A percentile compares a stretch with the other conserved stretches of the same genome.
These are phyloP conservation scores for Starmerella roubikii DNA, from an alignment of 805 yeast genomes.

Conservation along the genomic window DNA sequence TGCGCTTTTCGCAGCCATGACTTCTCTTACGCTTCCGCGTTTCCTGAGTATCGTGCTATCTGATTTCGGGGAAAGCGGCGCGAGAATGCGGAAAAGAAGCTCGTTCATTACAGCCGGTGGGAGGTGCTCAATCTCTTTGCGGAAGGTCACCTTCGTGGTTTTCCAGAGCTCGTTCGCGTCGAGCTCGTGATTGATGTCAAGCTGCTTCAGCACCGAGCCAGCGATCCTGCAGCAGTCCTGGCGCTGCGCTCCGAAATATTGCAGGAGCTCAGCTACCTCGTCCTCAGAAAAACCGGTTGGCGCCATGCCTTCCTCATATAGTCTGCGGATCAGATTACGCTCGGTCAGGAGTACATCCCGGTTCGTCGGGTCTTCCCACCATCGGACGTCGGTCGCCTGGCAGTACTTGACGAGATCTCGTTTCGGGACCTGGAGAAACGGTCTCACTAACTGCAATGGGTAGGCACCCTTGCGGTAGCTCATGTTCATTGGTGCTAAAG, in stretches of 20 bases:
- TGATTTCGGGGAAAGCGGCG: conserved; percentile 13
- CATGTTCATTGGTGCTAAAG: conserved; percentile 13
- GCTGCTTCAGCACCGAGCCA: background rate
- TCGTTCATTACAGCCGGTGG: conserved; percentile 8
- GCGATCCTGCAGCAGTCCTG: conserved; percentile 1
- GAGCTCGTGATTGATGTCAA: background rate
- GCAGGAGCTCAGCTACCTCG: conserved; percentile 1
- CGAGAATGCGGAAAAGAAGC: conserved; percentile 10
- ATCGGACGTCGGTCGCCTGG: conserved; percentile 27
- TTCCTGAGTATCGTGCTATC: conserved; percentile 6
- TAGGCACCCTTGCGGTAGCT: conserved; percentile 6
- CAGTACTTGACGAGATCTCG: conserved; percentile 36
- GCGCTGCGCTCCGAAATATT: conserved; percentile 5
- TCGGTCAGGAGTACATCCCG: conserved; percentile 38
- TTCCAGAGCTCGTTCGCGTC: background rate
- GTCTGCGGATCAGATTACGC: conserved; percentile 41
- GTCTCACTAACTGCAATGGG: conserved; percentile 32
- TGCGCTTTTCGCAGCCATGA: no score
- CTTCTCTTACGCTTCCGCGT: background rate
- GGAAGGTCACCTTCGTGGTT: conserved; percentile 1
- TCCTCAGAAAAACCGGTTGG: conserved; percentile 17
- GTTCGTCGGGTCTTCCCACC: conserved; percentile 68
- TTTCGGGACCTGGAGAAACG: conserved; percentile 39
- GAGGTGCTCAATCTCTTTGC: conserved; percentile 2
- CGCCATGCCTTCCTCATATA: conserved; percentile 27